Base-by-base conservation (phyloP, 2,329 filamentous ascomycete species). In the Paraconiothyrium sp. region DNA sequence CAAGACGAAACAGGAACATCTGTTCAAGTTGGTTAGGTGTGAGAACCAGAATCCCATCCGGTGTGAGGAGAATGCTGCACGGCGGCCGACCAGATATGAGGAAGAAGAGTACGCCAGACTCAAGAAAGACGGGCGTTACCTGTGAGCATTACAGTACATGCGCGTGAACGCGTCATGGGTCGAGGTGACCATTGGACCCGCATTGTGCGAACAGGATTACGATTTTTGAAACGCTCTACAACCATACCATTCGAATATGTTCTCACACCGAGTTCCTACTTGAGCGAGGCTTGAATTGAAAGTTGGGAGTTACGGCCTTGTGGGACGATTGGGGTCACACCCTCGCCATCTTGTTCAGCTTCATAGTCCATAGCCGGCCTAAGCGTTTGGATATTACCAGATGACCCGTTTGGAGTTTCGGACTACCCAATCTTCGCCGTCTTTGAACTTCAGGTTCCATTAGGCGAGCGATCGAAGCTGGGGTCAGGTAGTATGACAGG, bases 31-130 rank as follows among this genome's bases (percentile, higher is more conserved):
- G 6, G 69, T 76, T 43, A 75, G 86, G 1, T 56, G 76, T 2
- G 30, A 67, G 3, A 81, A 75, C 0, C 84, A 88, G 64, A 72
- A 78, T 24, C 79, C 82, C 0, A 85, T 88, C 52, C 75, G 85
- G 3, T 81, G 72, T 20, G 54, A 76, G 22, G 80, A 82, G 0
- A 76, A 78, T 11, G 80, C 78, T 20, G 71, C 64, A 10, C 72
- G 81, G 30, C 81, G 85, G 3, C 86, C 84, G 0, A 70, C 69
- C 3, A 60, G 78, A 1, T 72, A 56, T 34, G 76, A 78, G 57
- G 58, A 72, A 6, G 46, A 44, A 2, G 73, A 64, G 32, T 75
- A 67, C 52, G 46, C 66, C 5, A 62, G 59, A 51, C 59, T 76
- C 61, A 72, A 80, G 74, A 3, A 68, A 22, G 27, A 54, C 52